Percentiles rank a stretch among this genome's conserved stretches.
phyloP scores from a whole-genome alignment of 2,329 filamentous ascomycete genomes.

The Ceratocystis papillata region DNA sequence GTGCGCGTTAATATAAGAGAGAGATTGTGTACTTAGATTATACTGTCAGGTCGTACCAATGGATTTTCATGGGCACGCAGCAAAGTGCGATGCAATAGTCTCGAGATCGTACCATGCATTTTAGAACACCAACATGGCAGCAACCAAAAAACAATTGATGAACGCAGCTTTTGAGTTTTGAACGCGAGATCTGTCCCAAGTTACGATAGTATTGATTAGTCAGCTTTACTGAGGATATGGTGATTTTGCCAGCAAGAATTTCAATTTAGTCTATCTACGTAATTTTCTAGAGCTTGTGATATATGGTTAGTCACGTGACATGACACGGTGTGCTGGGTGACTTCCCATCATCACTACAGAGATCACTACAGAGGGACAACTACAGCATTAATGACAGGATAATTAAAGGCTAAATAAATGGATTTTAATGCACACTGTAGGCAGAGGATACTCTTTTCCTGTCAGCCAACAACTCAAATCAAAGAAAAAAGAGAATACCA shows the following conservation, averaged over 20 bases:
- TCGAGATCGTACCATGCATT: slow-evolving; percentile 30
- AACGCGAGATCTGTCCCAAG: background rate
- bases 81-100: slow-evolving; percentile 35
- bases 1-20: too few relatives aligned
- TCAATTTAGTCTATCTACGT: too few relatives aligned
- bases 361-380: background rate
- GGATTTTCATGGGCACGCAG: slow-evolving; percentile 67
- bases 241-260: background rate
- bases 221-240: background rate
- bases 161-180: background rate
- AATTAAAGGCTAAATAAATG: background rate
- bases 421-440: background rate
- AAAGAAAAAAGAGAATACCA: slow-evolving; percentile 7
- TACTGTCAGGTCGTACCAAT: slow-evolving; percentile 44
- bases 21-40: too few relatives aligned
- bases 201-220: background rate
- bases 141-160: background rate
- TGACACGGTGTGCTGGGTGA: background rate
- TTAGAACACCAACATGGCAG: background rate
- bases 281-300: background rate
- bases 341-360: background rate
- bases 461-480: background rate
- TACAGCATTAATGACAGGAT: background rate
- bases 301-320: background rate
- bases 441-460: background rate